Conservation (phyloP, 2,329 filamentous ascomycete genomes). For the Beauveria sp. region DNA sequence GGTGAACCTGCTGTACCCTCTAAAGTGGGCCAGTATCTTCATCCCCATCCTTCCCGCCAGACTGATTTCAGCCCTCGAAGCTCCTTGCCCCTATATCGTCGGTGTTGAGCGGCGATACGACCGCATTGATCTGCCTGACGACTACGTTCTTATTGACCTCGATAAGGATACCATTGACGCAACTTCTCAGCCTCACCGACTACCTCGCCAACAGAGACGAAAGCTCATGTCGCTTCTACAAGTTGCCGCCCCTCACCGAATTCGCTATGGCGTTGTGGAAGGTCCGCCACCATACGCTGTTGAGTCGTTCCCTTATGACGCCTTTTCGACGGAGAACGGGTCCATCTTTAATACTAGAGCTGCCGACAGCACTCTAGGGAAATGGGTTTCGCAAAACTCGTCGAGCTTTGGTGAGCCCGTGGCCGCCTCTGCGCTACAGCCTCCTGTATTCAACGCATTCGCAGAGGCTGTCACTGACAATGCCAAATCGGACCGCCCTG, state of each 20-base stretch:
- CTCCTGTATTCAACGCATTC: slow-evolving; percentile 87
- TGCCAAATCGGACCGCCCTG: slow-evolving; percentile 64
- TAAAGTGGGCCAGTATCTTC: slow-evolving; percentile 90
- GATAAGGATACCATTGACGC: slow-evolving; percentile 87
- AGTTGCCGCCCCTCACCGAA: slow-evolving; percentile 81
- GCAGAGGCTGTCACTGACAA: slow-evolving; percentile 64
- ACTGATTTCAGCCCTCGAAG: slow-evolving; percentile 82
- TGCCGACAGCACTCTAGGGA: slow-evolving; percentile 64
- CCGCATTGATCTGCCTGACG: slow-evolving; percentile 76
- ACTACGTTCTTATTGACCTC: slow-evolving; percentile 90
- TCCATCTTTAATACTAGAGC: slow-evolving; percentile 70
- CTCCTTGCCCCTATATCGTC: slow-evolving; percentile 93
- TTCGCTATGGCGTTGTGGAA: slow-evolving; percentile 75
- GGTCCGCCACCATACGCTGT: slow-evolving; percentile 89
- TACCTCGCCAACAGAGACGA: slow-evolving; percentile 82
- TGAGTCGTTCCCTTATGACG: slow-evolving; percentile 85
- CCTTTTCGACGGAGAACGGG: slow-evolving; percentile 80
- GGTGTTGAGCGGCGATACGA: slow-evolving; percentile 92
- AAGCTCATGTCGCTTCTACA: slow-evolving; percentile 87
- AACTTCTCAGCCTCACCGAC: slow-evolving; percentile 64
- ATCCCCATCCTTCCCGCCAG: slow-evolving; percentile 86
- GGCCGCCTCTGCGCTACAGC: slow-evolving; percentile 39
- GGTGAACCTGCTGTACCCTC: slow-evolving; percentile 74
- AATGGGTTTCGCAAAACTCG: slow-evolving; percentile 84
- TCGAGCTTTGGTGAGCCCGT: slow-evolving; percentile 67